Base-by-base conservation (phyloP, 2,329 filamentous ascomycete species). In the Colletotrichum sp. region DNA sequence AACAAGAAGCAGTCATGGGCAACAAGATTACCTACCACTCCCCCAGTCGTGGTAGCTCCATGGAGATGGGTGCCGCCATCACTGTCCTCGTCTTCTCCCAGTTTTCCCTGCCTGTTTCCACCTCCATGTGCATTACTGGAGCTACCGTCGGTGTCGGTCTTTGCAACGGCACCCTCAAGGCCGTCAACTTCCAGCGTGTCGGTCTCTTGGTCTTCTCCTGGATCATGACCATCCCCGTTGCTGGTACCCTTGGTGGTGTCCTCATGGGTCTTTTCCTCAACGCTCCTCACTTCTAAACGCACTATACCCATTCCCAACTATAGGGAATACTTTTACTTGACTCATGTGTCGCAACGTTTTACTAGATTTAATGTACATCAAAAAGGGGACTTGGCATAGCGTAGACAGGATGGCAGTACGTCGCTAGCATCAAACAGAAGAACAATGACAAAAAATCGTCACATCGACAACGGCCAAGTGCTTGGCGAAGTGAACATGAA, bases 51-150 rank as follows among this genome's bases (percentile, higher is more conserved):
- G 88, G 87, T 68, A 94, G 87, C 79, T 95, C 93, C 67, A 96
- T 96, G 94, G 94, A 96, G 82, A 91, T 96, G 90, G 94, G 94
- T 63, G 93, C 94, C 60, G 93, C 94, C 79, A 91, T 96, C 79
- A 95, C 94, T 12, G 91, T 95, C 76, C 90, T 95, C 28, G 85
- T 96, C 82, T 94, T 94, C 88, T 94, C 93, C 0, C 93, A 95
- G 82, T 94, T 90, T 87, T 91, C 90, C 2, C 92, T 96, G 0
- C 94, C 94, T 48, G 94, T 96, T 32, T 95, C 94, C 0, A 96
- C 93, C 3, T 93, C 92, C 22, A 93, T 93, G 94, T 96, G 94
- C 83, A 95, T 96, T 83, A 95, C 94, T 2, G 94, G 94, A 71
- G 94, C 94, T 30, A 95, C 93, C 1, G 92, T 95, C 60, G 94